A percentile compares a stretch with the other conserved stretches of the same genome.
Conservation (phyloP, 345 rosid species). For the Ricinus communis region DNA sequence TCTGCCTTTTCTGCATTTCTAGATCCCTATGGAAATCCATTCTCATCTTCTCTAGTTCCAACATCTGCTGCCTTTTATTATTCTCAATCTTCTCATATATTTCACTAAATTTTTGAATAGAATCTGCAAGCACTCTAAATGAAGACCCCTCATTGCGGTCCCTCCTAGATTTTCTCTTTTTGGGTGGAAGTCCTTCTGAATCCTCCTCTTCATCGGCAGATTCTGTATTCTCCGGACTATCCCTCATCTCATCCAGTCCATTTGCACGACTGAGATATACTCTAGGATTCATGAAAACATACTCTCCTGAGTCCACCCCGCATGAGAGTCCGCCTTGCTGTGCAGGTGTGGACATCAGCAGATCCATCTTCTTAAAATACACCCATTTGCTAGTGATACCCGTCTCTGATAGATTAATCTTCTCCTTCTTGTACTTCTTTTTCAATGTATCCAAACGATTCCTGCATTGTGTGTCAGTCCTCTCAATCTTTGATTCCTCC, state of each 20-base stretch:
- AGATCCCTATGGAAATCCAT: constrained; percentile 84
- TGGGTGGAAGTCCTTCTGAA: constrained; percentile 72
- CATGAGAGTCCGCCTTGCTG: constrained; percentile 77
- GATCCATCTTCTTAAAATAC: constrained; percentile 84
- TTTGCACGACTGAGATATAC: constrained; percentile 64
- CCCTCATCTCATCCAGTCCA: constrained; percentile 87
- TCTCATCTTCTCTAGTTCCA: constrained; percentile 91
- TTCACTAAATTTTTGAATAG: constrained; percentile 74
- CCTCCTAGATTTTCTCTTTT: constrained; percentile 61
- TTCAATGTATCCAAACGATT: constrained; percentile 84
- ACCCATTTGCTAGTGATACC: constrained; percentile 68
- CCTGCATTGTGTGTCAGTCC: constrained; percentile 82
- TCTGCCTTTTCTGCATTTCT: constrained; percentile 86
- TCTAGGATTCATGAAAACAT: constrained; percentile 68
- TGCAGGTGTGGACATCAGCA: constrained; percentile 65
- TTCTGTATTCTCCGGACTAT: constrained; percentile 80
- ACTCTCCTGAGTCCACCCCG: constrained; percentile 89
- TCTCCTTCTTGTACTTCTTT: constrained; percentile 95
- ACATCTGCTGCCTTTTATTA: constrained; percentile 78
- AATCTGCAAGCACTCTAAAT: constrained; percentile 72
- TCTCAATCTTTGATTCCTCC: constrained; percentile 65
- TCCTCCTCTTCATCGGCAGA: constrained; percentile 56
- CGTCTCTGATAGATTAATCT: constrained; percentile 42
- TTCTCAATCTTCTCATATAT: constrained; percentile 91
- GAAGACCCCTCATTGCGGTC: constrained; percentile 57